Percentiles rank a stretch among this genome's conserved stretches.
Conservation (phyloP, 2,329 filamentous ascomycete species). For the Talaromyces sp. region DNA sequence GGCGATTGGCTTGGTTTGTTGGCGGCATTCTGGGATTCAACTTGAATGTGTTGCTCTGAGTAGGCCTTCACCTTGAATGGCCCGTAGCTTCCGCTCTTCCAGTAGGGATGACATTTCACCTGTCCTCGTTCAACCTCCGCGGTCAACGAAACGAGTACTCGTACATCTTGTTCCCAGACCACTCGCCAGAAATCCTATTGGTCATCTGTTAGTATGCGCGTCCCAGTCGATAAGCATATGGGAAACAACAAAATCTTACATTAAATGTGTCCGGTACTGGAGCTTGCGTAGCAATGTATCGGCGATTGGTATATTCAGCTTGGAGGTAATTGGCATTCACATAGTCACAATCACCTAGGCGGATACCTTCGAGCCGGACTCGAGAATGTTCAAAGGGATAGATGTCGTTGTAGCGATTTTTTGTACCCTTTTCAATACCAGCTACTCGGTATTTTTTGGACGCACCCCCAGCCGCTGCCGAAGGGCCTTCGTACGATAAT, state of each 20-base stretch:
- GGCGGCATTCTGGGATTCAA: constrained; percentile 62
- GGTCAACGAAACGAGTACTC: constrained; percentile 94
- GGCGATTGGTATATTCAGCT: constrained; percentile 79
- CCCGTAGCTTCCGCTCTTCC: constrained; percentile 79
- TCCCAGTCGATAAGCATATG: not conserved
- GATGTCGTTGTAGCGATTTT: constrained; percentile 98
- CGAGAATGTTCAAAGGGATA: constrained; percentile 93
- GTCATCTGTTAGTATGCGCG: not conserved
- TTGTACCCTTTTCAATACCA: constrained; percentile 89
- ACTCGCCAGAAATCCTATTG: constrained; percentile 93
- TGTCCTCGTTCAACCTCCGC: constrained; percentile 92
- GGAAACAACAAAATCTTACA: constrained; percentile 55
- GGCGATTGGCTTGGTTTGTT: constrained; percentile 22
- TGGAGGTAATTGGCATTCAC: constrained; percentile 91
- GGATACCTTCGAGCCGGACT: constrained; percentile 73
- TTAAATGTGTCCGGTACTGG: constrained; percentile 90
- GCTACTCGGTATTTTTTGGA: constrained; percentile 70
- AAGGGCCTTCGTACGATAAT: constrained; percentile 61
- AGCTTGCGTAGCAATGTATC: constrained; percentile 93
- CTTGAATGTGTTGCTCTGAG: constrained; percentile 78
- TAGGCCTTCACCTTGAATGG: constrained; percentile 72
- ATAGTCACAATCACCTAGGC: constrained; percentile 78
- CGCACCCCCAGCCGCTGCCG: constrained; percentile 42
- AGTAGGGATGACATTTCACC: constrained; percentile 93
- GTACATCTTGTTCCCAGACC: constrained; percentile 93